Evolutionary conservation across 495 filamentous ascomycete genomes (phyloP).

Genomic region (Aspergillus indologenus): DNA sequence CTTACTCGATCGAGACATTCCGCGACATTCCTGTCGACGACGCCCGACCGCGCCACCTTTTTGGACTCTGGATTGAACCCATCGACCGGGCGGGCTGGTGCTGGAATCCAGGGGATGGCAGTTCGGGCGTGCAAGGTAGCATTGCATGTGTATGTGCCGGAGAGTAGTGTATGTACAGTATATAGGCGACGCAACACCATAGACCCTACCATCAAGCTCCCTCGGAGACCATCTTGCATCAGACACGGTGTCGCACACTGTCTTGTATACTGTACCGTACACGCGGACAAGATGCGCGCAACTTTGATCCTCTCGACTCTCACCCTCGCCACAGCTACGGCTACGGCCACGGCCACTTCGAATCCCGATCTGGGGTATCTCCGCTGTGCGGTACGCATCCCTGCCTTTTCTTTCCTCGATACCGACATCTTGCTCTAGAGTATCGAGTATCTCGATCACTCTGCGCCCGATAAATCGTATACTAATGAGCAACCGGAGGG

Average conservation of each 20-base stretch:
- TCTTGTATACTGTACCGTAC: too few species aligned
- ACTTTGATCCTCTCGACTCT: constrained; percentile 8
- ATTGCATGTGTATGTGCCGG: neutral
- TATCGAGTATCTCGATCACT: too few species aligned
- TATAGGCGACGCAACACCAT: neutral
- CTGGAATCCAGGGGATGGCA: neutral
- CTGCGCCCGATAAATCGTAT: too few species aligned
- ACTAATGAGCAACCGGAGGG: too few species aligned
- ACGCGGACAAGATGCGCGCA: neutral
- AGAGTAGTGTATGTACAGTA: neutral
- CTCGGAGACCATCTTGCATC: too few species aligned
- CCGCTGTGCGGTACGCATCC: constrained; percentile 10
- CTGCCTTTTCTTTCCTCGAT: too few species aligned
- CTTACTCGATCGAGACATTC: neutral
- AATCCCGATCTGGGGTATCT: constrained; percentile 11
- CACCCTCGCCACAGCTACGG: constrained; percentile 10
- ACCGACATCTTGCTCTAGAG: too few species aligned
- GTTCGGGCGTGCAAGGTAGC: neutral
- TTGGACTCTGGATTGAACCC: neutral
- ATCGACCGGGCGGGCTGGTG: neutral
- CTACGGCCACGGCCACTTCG: neutral
- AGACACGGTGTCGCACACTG: too few species aligned
- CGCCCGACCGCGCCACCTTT: too few species aligned
- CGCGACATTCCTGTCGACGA: neutral
- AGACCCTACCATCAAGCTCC: too few species aligned